Conservation (phyloP, 2,329 filamentous ascomycete species). For the Byssochlamys sp. region DNA sequence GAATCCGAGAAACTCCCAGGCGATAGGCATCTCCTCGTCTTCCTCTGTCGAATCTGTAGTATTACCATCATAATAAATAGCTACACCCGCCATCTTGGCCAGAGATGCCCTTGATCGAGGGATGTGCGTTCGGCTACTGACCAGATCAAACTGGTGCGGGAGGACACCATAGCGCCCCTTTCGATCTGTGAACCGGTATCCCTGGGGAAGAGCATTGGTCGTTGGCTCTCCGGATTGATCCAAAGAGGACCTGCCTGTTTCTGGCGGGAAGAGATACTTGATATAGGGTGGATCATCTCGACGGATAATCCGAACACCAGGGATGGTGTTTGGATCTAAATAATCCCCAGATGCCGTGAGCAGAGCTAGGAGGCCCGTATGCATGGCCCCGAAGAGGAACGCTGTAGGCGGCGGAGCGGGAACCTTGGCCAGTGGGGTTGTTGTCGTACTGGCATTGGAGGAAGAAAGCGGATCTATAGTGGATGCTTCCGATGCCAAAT, state of each 20-base stretch:
- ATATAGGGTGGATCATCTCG: constrained; percentile 22
- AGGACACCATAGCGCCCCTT: constrained; percentile 18
- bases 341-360: constrained; percentile 15
- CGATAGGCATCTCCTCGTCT: constrained; percentile 23
- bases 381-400: constrained; percentile 29
- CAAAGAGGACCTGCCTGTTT: constrained; percentile 6
- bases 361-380: constrained; percentile 23
- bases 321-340: constrained; percentile 4
- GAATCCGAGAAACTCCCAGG: constrained; percentile 31
- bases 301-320: constrained; percentile 18
- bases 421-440: constrained; percentile 8
- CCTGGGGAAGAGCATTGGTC: constrained; percentile 14
- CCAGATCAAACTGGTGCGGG: constrained; percentile 24
- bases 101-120: constrained; percentile 26
- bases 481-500: constrained; percentile 12
- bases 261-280: constrained; percentile 28
- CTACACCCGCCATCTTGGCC: constrained; percentile 22
- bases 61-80: constrained; percentile 19
- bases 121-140: constrained; percentile 31
- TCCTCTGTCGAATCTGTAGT: not conserved
- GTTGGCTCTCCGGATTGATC: not conserved
- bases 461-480: not conserved
- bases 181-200: constrained; percentile 22
- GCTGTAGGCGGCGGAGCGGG: constrained; percentile 17
- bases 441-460: not conserved